These are phyloP conservation scores for Brasenia schreberi DNA, from an alignment of 164 flowering plant genomes.

Conservation along the genomic window DNA sequence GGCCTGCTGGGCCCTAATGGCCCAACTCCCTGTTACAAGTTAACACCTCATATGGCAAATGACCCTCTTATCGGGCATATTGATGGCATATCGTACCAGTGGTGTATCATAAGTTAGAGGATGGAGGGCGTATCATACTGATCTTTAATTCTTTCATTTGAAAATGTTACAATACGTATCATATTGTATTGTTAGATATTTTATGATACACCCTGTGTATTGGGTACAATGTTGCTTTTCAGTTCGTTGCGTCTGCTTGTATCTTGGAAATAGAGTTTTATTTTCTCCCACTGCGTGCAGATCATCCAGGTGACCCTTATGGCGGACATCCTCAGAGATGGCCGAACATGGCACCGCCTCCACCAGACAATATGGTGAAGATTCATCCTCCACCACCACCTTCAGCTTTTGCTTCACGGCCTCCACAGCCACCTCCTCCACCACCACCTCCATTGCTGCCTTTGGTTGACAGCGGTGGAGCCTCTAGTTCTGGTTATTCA, in stretches of 20 bases:
- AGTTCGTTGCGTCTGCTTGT: background rate
- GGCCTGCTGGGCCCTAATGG: too few species aligned
- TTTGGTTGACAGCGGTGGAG: conserved; percentile 49
- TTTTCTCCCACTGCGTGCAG: background rate
- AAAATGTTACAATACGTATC: too few species aligned
- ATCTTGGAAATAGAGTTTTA: background rate
- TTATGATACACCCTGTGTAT: background rate
- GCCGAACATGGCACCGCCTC: conserved; percentile 49
- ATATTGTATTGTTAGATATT: too few species aligned
- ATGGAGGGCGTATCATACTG: too few species aligned
- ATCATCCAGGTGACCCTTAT: conserved; percentile 26
- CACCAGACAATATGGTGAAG: conserved; percentile 28
- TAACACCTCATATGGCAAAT: too few species aligned
- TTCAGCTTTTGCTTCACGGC: conserved; percentile 31
- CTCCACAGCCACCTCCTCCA: conserved; percentile 25
- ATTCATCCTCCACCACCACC: conserved; percentile 39
- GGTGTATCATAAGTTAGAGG: too few species aligned
- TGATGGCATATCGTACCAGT: too few species aligned
- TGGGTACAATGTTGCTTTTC: too few species aligned
- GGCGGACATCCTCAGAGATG: conserved; percentile 37
- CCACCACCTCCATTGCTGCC: conserved; percentile 32
- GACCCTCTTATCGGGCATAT: too few species aligned
- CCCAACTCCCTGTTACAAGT: too few species aligned
- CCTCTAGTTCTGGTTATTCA: conserved; percentile 61
- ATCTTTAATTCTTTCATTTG: too few species aligned